phyloP scores from a whole-genome alignment of 805 yeast genomes.

The Saturnispora gosingensis region DNA sequence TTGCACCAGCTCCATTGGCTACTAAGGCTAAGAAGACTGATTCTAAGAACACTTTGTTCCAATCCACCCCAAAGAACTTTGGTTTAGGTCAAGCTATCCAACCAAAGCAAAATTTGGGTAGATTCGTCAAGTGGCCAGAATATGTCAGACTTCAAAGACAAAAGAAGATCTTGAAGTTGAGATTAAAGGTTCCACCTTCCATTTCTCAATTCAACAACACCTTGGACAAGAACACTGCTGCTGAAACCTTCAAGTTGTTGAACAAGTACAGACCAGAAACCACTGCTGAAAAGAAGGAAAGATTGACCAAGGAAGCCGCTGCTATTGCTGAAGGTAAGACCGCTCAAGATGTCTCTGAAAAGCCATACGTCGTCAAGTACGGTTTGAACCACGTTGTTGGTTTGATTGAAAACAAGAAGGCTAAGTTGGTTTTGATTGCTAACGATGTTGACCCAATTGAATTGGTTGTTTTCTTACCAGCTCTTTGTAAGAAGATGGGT shows the following conservation, averaged over 20 bases:
- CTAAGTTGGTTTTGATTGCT: conserved; percentile 94
- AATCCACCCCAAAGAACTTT: conserved; percentile 82
- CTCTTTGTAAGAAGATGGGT: conserved; percentile 99
- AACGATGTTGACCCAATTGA: conserved; percentile 99
- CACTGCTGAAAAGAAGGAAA: conserved; percentile 94
- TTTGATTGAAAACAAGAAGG: conserved; percentile 96
- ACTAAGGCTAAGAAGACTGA: conserved; percentile 48
- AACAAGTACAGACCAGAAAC: conserved; percentile 99
- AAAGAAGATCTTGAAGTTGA: conserved; percentile 87
- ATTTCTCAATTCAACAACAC: conserved; percentile 93
- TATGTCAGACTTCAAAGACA: conserved; percentile 98
- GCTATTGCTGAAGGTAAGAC: conserved; percentile 97
- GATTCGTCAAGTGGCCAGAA: conserved; percentile 99
- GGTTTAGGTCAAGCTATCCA: conserved; percentile 96
- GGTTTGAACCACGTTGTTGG: conserved; percentile 99
- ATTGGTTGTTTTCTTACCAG: conserved; percentile 94
- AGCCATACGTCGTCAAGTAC: conserved; percentile 95
- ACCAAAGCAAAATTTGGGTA: conserved; percentile 90
- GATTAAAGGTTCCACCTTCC: conserved; percentile 99
- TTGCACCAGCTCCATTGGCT: conserved; percentile 98
- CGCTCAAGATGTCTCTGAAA: conserved; percentile 92
- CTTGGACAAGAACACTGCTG: conserved; percentile 97
- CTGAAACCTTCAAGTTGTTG: conserved; percentile 92
- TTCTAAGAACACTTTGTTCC: conserved; percentile 77
- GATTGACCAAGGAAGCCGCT: conserved; percentile 98